Conservation (phyloP, 441 rosid genomes). For the Gossypium gossypioides region DNA sequence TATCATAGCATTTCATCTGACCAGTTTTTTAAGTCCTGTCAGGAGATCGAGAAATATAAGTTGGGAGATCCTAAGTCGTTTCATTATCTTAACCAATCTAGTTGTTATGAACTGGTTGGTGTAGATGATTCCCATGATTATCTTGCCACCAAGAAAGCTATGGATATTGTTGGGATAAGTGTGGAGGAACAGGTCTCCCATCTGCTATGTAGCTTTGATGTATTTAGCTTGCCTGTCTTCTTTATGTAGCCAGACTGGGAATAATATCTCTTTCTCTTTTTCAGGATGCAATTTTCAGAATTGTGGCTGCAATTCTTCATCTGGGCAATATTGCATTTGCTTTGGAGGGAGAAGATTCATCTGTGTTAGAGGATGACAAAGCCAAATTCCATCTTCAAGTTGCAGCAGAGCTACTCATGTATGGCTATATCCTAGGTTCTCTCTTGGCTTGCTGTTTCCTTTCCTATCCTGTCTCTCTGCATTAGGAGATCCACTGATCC, state of each 20-base stretch:
- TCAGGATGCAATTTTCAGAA: conserved; percentile 77
- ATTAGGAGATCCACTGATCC: conserved; percentile 6
- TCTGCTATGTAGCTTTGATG: conserved; percentile 10
- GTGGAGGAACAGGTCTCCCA: conserved; percentile 59
- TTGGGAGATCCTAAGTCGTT: conserved; percentile 73
- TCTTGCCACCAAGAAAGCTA: conserved; percentile 75
- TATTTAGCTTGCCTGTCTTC: not conserved
- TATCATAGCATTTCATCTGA: conserved; percentile 16
- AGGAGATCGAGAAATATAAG: conserved; percentile 78
- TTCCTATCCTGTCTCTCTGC: not conserved
- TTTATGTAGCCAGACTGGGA: not conserved
- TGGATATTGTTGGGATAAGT: conserved; percentile 78
- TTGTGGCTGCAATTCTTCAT: conserved; percentile 89
- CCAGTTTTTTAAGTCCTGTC: conserved; percentile 20
- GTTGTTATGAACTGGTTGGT: conserved; percentile 66
- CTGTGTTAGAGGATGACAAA: conserved; percentile 51
- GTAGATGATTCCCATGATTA: conserved; percentile 63
- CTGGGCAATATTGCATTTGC: conserved; percentile 76
- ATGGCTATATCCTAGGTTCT: conserved; percentile 16
- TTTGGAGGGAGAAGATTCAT: conserved; percentile 58
- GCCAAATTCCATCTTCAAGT: conserved; percentile 68
- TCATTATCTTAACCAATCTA: conserved; percentile 89
- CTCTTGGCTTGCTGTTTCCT: conserved; percentile 16
- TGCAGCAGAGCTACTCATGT: conserved; percentile 79
- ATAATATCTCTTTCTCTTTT: conserved; percentile 15